These are phyloP conservation scores for Myxozyma udenii DNA, from an alignment of 805 yeast species.

Conservation along the genomic window DNA sequence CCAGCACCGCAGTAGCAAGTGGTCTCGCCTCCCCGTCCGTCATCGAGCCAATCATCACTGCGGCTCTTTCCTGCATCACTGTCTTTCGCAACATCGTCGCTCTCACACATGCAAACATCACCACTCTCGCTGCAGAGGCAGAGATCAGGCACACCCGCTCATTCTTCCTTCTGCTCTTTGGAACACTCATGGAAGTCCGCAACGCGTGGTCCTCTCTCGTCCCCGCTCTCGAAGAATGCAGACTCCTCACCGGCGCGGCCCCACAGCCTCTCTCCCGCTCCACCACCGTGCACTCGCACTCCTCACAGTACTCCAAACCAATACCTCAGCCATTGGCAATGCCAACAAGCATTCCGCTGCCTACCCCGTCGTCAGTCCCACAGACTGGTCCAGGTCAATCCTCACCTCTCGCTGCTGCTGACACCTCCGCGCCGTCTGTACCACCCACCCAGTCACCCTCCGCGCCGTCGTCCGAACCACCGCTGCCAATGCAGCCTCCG, in stretches of 20 bases:
- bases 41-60: slow-evolving; percentile 42
- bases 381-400: too few relatives aligned
- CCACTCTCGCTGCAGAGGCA: slow-evolving; percentile 50
- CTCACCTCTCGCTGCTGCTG: too few relatives aligned
- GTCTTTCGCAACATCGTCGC: slow-evolving; percentile 54
- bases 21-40: slow-evolving; percentile 21
- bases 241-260: slow-evolving; percentile 4
- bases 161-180: slow-evolving; percentile 57
- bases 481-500: slow-evolving; percentile 6
- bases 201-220: slow-evolving; percentile 57
- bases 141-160: slow-evolving; percentile 65
- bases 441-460: too few relatives aligned
- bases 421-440: too few relatives aligned
- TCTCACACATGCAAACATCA: slow-evolving; percentile 49
- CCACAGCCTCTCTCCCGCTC: background rate
- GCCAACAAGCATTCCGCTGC: background rate
- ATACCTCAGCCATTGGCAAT: background rate
- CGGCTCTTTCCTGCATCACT: slow-evolving; percentile 41
- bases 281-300: background rate
- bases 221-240: slow-evolving; percentile 32
- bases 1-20: slow-evolving; percentile 20
- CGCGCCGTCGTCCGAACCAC: slow-evolving; percentile 14
- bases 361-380: slow-evolving; percentile 1
- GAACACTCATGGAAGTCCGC: slow-evolving; percentile 62
- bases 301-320: background rate